Conservation (phyloP, 331 rosid genomes). For the Acacia pycnantha region DNA sequence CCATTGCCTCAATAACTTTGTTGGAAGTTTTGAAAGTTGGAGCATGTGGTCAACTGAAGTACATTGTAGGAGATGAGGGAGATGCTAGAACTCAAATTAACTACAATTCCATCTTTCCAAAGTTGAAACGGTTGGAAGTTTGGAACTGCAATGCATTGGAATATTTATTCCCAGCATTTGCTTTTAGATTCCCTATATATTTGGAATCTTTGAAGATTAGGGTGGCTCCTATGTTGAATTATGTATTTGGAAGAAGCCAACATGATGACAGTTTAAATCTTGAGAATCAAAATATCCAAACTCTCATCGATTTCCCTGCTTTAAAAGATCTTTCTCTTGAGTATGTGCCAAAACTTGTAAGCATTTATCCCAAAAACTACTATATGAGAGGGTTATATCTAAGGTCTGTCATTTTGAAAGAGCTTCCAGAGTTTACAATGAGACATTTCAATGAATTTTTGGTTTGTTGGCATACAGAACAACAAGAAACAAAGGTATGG, state of each 20-base stretch:
- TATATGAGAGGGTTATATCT: background rate
- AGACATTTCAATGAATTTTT: background rate
- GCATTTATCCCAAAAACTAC: background rate
- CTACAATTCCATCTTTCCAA: background rate
- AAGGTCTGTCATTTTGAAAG: rapidly evolving
- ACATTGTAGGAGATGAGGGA: background rate
- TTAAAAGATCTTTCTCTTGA: rapidly evolving
- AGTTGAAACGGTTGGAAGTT: background rate
- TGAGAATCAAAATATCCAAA: background rate
- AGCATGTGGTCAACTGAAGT: background rate
- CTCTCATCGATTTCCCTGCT: background rate
- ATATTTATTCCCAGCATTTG: background rate
- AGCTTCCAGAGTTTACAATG: background rate
- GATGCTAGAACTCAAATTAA: background rate
- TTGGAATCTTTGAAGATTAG: background rate
- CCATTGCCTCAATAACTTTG: background rate
- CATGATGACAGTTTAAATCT: background rate
- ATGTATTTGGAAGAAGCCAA: background rate
- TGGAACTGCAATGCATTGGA: background rate
- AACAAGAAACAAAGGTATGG: background rate
- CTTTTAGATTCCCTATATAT: background rate
- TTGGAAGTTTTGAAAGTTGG: background rate
- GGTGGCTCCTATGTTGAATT: background rate
- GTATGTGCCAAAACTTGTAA: background rate
- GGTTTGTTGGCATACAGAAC: background rate